These are phyloP conservation scores for Backusella psychrophila DNA, from an alignment of 192 early-diverging fungal species.

Conservation along the genomic window DNA sequence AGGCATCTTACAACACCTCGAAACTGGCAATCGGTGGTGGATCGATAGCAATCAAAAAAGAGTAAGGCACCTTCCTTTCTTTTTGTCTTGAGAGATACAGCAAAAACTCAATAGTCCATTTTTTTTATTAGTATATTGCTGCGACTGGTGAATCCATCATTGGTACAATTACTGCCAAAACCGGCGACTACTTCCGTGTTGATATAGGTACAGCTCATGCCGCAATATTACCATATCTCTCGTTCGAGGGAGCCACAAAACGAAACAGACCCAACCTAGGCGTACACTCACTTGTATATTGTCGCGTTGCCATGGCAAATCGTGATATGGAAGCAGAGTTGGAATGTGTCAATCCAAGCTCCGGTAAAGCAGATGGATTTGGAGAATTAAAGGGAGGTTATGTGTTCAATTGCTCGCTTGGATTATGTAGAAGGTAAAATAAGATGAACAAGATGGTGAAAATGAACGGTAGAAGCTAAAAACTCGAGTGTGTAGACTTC, in stretches of 20 bases:
- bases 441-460: not conserved
- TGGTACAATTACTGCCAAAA: conserved; percentile 69
- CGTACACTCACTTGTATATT: conserved; percentile 80
- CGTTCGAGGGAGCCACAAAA: conserved; percentile 95
- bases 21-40: conserved; percentile 59
- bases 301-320: conserved; percentile 81
- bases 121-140: conserved; percentile 74
- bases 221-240: conserved; percentile 72
- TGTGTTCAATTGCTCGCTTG: conserved; percentile 79
- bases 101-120: not conserved
- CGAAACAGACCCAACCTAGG: conserved; percentile 84
- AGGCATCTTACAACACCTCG: conserved; percentile 63
- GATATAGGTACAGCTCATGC: conserved; percentile 94
- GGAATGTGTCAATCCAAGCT: conserved; percentile 82
- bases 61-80: conserved; percentile 39
- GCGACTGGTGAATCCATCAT: conserved; percentile 84
- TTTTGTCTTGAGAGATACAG: not conserved
- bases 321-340: conserved; percentile 98
- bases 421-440: conserved; percentile 63
- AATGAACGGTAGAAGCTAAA: not conserved
- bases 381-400: conserved; percentile 86
- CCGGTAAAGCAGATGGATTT: conserved; percentile 84
- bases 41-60: conserved; percentile 78
- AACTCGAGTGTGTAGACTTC: conserved; percentile 44
- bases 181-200: conserved; percentile 79